phyloP scores from a whole-genome alignment of 305 asterid species.

The Fraxinus ornus region DNA sequence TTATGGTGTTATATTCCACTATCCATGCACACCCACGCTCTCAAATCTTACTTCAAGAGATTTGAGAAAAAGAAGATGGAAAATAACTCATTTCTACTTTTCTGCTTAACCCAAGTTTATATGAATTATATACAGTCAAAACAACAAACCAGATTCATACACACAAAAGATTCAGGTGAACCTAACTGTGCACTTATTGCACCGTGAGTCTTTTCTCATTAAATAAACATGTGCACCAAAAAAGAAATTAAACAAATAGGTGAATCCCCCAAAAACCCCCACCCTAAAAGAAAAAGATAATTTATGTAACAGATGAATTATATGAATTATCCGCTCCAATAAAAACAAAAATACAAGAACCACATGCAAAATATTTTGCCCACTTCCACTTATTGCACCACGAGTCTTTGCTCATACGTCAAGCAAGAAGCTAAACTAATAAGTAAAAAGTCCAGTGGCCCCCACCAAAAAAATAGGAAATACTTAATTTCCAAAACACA shows the following conservation, averaged over 20 bases:
- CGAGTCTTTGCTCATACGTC: neutral
- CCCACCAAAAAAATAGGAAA: neutral
- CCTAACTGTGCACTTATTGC: neutral
- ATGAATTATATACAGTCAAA: neutral
- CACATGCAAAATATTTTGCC: slow-evolving; percentile 8
- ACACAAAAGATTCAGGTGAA: slow-evolving; percentile 4
- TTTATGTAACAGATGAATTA: neutral
- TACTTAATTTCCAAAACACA: neutral
- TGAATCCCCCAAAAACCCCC: neutral
- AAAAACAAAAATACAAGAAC: neutral
- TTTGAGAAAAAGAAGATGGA: slow-evolving; percentile 1
- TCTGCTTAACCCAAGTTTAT: neutral
- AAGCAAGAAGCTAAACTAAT: neutral
- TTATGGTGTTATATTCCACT: neutral
- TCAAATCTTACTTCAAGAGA: neutral
- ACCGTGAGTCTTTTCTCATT: neutral
- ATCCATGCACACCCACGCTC: neutral
- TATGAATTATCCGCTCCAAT: neutral
- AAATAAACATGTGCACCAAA: neutral
- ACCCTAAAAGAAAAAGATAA: neutral
- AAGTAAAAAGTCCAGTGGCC: neutral
- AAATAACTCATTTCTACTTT: neutral
- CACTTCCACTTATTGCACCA: neutral
- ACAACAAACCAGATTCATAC: slow-evolving; percentile 2
- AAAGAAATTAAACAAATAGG: neutral